Evolutionary conservation across 2,329 filamentous ascomycete genomes (phyloP), one percentile per base, ranked within the genome.

Genomic region (Didymella glomerata): DNA sequence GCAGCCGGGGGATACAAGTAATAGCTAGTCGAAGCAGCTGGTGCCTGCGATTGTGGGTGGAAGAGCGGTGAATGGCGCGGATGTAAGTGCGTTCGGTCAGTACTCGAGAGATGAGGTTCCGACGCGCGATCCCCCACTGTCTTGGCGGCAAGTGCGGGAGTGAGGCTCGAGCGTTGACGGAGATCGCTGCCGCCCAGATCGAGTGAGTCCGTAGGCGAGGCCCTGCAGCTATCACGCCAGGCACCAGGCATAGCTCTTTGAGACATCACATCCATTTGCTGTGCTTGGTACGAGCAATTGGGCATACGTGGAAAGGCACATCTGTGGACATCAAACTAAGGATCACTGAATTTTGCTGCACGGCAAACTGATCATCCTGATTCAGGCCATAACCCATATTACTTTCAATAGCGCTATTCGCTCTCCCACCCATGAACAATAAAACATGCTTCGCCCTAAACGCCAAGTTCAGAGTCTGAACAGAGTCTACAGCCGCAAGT

Each of bases 401-500:
- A 60, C 48, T 45, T 48, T 38, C 36, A 41, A 14, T 36, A 20
- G 40, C 18, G 34, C 28, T 50, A 6, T 25, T n/a, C 30, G 48
- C 18, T 45, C 16, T 45, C 57, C n/a, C 24, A 30, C 34, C 18
- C 20, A 56, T 49, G 44, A 34, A 54, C 24, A 36, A 42, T 18
- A 28, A 51, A 25, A 57, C 18, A 36, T 34, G 40, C 42, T 18
- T 13, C 46, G 13, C 41, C 25, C 5, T 32, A 20, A 58, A 62
- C 59, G 54, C 59, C 54, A 22, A 40, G 50, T 42, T 54, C 46
- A 44, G 38, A 48, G 40, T 22, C 54, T 36, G 14, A 9, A 40
- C 18, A 20, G n/a, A n/a, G 27, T 16, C 67, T 66, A 97, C 63
- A 98, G 84, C 73, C 88, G 88, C 67, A 99, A 80, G 76, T 95